A percentile compares a stretch with the other conserved stretches of the same genome.
phyloP scores from a whole-genome alignment of 139 green algal species.

The Dunaliella primolecta region DNA sequence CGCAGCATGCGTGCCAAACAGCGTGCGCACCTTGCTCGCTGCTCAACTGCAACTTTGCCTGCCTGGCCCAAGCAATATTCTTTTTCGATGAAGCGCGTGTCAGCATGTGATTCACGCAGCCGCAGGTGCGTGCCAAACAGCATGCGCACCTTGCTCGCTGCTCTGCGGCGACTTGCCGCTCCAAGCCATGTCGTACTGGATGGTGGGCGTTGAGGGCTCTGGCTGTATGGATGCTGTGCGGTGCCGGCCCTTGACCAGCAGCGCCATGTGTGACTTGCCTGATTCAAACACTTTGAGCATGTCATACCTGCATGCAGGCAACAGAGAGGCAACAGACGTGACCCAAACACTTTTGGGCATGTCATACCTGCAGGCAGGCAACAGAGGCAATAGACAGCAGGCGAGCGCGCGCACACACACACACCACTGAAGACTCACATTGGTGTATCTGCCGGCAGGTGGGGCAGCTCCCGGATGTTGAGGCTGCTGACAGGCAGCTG shows the following conservation, averaged over 20 bases:
- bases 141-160: not conserved
- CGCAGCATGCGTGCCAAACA: no score
- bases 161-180: not conserved
- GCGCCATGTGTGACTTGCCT: slow-evolving; percentile 82
- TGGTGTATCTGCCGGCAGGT: slow-evolving; percentile 45
- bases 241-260: no score
- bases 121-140: no score
- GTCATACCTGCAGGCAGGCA: slow-evolving; percentile 69
- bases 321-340: slow-evolving; percentile 4
- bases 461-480: slow-evolving; percentile 38
- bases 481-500: slow-evolving; percentile 29
- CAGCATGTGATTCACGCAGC: no score
- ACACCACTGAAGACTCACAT: slow-evolving; percentile 16
- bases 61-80: not conserved
- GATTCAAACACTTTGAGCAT: slow-evolving; percentile 90
- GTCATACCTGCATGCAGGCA: slow-evolving; percentile 69
- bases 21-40: not conserved
- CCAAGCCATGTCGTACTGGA: no score
- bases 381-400: not conserved
- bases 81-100: no score
- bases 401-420: no score
- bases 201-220: no score
- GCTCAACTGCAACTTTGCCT: not conserved
- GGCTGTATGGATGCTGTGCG: no score
- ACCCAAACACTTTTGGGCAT: slow-evolving; percentile 90